phyloP scores from a whole-genome alignment of 345 rosid genomes.

The Luvunga scandens region DNA sequence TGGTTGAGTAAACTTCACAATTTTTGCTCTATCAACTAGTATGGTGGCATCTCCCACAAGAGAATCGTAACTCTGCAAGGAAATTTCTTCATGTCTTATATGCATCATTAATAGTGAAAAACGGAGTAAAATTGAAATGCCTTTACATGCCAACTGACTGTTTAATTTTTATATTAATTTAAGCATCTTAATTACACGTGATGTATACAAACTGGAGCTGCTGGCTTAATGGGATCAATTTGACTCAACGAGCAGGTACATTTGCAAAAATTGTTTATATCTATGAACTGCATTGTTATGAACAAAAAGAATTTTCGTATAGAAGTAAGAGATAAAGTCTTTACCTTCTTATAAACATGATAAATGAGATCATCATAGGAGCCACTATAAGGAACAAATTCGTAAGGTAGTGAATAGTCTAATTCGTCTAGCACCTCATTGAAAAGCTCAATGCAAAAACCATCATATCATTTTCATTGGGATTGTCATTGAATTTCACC shows the following conservation, averaged over 20 bases:
- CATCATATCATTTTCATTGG: slow-evolving; percentile 19
- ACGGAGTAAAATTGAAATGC: too few relatives aligned
- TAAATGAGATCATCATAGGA: slow-evolving; percentile 38
- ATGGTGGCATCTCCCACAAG: slow-evolving; percentile 52
- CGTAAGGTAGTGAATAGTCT: slow-evolving; percentile 22
- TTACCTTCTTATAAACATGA: slow-evolving; percentile 44
- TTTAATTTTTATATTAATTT: too few relatives aligned
- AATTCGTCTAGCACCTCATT: neutral
- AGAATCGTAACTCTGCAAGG: slow-evolving; percentile 39
- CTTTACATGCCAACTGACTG: too few relatives aligned
- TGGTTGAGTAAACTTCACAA: slow-evolving; percentile 55
- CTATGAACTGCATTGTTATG: too few relatives aligned
- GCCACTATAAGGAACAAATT: slow-evolving; percentile 25
- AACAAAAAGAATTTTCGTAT: too few relatives aligned
- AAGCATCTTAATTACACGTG: too few relatives aligned
- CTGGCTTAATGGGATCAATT: too few relatives aligned
- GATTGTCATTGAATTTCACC: slow-evolving; percentile 12
- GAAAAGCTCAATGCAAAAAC: slow-evolving; percentile 52
- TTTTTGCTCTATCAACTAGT: slow-evolving; percentile 25
- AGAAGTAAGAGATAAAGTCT: too few relatives aligned
- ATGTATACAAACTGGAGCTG: too few relatives aligned
- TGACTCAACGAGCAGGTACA: too few relatives aligned
- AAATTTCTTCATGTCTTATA: neutral
- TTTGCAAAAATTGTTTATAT: too few relatives aligned
- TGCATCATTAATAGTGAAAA: neutral